These are phyloP conservation scores for Magnaporthiopsis poae DNA, from an alignment of 2,329 filamentous ascomycete species.

Conservation along the genomic window DNA sequence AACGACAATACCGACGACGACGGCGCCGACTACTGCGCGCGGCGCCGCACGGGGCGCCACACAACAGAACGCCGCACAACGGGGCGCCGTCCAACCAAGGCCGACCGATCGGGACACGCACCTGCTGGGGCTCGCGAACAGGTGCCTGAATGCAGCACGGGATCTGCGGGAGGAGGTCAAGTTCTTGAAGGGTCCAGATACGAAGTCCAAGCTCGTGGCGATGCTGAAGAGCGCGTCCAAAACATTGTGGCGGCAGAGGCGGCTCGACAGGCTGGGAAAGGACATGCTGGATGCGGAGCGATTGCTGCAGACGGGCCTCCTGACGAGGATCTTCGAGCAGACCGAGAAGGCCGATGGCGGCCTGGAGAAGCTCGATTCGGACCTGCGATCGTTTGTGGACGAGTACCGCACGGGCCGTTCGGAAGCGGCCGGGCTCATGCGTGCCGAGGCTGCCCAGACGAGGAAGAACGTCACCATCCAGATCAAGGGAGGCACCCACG, in stretches of 20 bases:
- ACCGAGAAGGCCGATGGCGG: neutral
- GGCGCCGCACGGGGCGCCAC: too few species aligned
- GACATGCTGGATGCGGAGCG: slow-evolving; percentile 8
- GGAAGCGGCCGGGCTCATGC: neutral
- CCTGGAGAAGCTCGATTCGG: too few species aligned
- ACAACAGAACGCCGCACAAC: too few species aligned
- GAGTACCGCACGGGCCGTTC: neutral
- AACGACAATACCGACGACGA: too few species aligned
- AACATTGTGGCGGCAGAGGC: slow-evolving; percentile 14
- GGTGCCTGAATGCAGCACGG: neutral
- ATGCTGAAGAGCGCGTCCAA: slow-evolving; percentile 8
- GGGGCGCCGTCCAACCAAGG: too few species aligned
- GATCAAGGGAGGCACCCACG: neutral
- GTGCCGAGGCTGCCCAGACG: too few species aligned
- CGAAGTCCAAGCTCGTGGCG: neutral
- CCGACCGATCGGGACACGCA: neutral
- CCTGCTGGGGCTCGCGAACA: neutral
- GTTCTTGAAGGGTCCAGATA: neutral
- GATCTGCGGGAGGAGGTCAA: neutral
- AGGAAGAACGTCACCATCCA: neutral
- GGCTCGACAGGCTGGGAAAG: slow-evolving; percentile 14
- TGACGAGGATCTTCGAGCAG: neutral
- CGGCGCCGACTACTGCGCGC: too few species aligned
- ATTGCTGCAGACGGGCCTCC: neutral
- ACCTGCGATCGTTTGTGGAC: neutral